Conservation (phyloP, 495 filamentous ascomycete genomes). For the Clavariopsis aquatica region DNA sequence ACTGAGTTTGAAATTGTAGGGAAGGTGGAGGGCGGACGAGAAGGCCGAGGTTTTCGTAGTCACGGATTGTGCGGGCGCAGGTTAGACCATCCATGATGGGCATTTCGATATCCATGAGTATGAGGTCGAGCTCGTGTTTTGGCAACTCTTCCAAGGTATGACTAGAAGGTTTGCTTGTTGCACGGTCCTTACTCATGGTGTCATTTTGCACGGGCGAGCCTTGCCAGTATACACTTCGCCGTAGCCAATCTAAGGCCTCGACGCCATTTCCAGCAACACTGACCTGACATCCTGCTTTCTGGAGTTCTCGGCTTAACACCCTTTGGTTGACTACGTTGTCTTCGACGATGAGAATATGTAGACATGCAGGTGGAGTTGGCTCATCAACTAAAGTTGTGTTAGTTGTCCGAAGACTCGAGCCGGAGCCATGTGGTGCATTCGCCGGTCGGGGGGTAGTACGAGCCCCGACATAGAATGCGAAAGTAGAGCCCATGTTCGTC, state of each 20-base stretch:
- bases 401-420: neutral
- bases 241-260: conserved; percentile 38
- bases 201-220: neutral
- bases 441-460: neutral
- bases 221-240: conserved; percentile 19
- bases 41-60: conserved; percentile 33
- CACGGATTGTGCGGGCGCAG: conserved; percentile 35
- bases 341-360: conserved; percentile 35
- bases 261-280: conserved; percentile 38
- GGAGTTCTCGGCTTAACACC: conserved; percentile 38
- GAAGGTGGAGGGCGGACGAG: neutral
- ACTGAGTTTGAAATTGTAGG: too few relatives aligned
- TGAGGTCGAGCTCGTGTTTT: conserved; percentile 23
- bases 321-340: conserved; percentile 45
- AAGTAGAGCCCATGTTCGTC: conserved; percentile 7
- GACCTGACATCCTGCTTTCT: conserved; percentile 31
- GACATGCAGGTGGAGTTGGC: neutral
- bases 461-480: conserved; percentile 21
- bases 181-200: neutral
- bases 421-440: neutral
- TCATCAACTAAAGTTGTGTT: conserved; percentile 2
- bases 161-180: neutral
- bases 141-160: neutral
- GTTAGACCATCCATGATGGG: conserved; percentile 42
- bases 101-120: conserved; percentile 46